Conservation (phyloP, 257 asterid species). For the Leptodermis oblonga region DNA sequence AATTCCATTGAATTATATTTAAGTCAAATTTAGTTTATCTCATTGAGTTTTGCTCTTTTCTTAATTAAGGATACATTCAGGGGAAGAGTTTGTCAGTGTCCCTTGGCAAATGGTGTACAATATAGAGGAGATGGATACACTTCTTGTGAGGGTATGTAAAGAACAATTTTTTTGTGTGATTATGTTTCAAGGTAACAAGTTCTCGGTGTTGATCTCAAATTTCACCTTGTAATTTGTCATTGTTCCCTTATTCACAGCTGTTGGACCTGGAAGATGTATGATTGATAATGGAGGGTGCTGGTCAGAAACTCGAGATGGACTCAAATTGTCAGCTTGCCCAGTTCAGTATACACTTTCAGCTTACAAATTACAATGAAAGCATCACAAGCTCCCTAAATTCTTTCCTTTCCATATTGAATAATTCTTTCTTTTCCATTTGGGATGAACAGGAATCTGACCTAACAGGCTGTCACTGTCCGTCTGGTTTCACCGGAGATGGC, state of each 20-base stretch:
- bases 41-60: conserved; percentile 6
- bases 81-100: conserved; percentile 93
- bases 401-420: background rate
- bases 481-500: conserved; percentile 81
- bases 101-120: conserved; percentile 61
- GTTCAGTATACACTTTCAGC: conserved; percentile 35
- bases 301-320: conserved; percentile 55
- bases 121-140: conserved; percentile 81
- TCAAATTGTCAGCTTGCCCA: conserved; percentile 65
- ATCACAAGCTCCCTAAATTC: background rate
- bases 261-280: conserved; percentile 89
- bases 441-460: conserved; percentile 52
- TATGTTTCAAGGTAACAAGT: background rate
- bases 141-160: conserved; percentile 57
- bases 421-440: background rate
- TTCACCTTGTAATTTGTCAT: background rate
- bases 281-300: conserved; percentile 82
- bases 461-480: conserved; percentile 76
- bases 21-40: background rate
- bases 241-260: conserved; percentile 41
- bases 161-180: background rate
- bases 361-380: background rate
- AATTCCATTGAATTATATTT: background rate
- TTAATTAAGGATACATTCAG: conserved; percentile 70
- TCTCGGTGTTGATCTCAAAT: background rate